phyloP scores from a whole-genome alignment of 2,329 filamentous ascomycete genomes.

The Phialophora macrospora region DNA sequence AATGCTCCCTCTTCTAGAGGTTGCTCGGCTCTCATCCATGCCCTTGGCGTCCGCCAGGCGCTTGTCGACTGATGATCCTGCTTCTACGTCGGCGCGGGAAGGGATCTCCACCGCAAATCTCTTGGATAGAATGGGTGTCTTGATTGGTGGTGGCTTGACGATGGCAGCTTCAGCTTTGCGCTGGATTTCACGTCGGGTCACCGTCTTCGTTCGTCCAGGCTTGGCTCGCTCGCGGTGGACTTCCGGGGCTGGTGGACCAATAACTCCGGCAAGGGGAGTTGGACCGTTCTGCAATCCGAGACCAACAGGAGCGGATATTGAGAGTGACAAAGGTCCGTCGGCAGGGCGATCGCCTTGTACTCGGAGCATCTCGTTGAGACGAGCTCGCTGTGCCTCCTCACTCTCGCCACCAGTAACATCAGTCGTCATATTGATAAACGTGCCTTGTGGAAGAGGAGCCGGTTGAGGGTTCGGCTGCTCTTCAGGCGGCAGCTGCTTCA shows the following conservation, averaged over 20 bases:
- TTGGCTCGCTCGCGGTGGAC: constrained; percentile 27
- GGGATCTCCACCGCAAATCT: constrained; percentile 36
- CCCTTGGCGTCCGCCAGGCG: constrained; percentile 52
- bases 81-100: constrained; percentile 28
- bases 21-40: constrained; percentile 49
- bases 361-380: constrained; percentile 54
- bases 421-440: constrained; percentile 43
- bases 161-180: constrained; percentile 63
- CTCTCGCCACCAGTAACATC: constrained; percentile 48
- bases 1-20: constrained; percentile 63
- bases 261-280: constrained; percentile 8
- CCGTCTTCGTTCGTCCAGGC: constrained; percentile 58
- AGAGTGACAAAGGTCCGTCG: constrained; percentile 30
- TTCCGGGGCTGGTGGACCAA: constrained; percentile 23
- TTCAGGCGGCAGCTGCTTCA: constrained; percentile 47
- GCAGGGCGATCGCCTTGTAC: constrained; percentile 37
- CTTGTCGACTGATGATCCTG: constrained; percentile 56
- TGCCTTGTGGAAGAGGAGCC: constrained; percentile 31
- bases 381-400: constrained; percentile 55
- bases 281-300: constrained; percentile 35
- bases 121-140: constrained; percentile 40
- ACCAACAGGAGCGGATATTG: constrained; percentile 33
- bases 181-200: constrained; percentile 64
- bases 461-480: constrained; percentile 29
- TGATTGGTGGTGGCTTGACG: constrained; percentile 47